Evolutionary conservation across 2,329 filamentous ascomycete species (phyloP).

Genomic region (Exophiala sideris): DNA sequence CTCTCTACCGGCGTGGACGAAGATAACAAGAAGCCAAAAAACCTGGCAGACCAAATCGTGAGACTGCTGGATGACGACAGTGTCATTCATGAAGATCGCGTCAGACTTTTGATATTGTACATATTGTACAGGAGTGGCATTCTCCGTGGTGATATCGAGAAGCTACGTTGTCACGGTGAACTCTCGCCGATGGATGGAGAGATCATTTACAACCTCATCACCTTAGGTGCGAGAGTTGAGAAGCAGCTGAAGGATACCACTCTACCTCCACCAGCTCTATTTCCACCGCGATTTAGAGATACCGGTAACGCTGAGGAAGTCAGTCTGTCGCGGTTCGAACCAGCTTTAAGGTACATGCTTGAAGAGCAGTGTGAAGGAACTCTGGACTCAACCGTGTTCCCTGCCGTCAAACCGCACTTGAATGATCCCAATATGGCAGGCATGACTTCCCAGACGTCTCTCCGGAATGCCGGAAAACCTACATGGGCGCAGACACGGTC

Average conservation of each 20-base stretch:
- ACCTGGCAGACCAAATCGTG: conserved; percentile 79
- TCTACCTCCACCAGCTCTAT: conserved; percentile 63
- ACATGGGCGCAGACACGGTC: conserved; percentile 88
- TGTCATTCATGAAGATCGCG: conserved; percentile 67
- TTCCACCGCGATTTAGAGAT: conserved; percentile 50
- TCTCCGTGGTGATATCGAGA: conserved; percentile 76
- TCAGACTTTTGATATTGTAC: conserved; percentile 83
- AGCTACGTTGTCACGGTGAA: conserved; percentile 77
- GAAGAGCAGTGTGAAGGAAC: conserved; percentile 67
- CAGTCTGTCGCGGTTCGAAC: conserved; percentile 81
- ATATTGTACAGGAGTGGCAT: conserved; percentile 82
- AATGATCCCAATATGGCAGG: conserved; percentile 46
- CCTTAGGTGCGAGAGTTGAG: conserved; percentile 72
- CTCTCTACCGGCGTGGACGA: conserved; percentile 91
- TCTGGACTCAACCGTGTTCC: conserved; percentile 65
- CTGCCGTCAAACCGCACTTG: conserved; percentile 68
- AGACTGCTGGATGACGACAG: conserved; percentile 82
- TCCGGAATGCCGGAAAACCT: conserved; percentile 78
- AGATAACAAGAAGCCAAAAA: conserved; percentile 86
- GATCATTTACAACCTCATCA: conserved; percentile 69
- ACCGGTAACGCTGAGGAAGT: conserved; percentile 61
- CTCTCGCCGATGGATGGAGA: conserved; percentile 71
- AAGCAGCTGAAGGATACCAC: conserved; percentile 74
- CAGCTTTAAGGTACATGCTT: conserved; percentile 76
- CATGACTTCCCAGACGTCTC: conserved; percentile 64